Conservation (phyloP, 805 yeast species). For the Ogataea nakhonphanomensis region DNA sequence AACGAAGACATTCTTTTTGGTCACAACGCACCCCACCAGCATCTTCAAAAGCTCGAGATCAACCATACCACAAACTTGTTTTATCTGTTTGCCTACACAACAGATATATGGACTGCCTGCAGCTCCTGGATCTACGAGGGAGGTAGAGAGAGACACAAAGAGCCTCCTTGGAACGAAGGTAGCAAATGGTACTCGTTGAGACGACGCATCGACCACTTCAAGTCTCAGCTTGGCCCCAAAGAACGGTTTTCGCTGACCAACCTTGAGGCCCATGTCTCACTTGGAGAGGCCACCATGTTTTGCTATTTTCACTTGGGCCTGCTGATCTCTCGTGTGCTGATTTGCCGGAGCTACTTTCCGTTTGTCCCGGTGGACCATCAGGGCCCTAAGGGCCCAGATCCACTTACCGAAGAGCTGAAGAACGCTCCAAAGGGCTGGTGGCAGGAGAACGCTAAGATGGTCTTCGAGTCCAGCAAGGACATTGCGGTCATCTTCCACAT, state of each 20-base stretch:
- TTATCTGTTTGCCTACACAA: constrained; percentile 11
- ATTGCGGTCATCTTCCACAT: constrained; percentile 10
- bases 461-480: constrained; percentile 10
- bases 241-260: constrained; percentile 9
- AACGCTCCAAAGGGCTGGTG: constrained; percentile 17
- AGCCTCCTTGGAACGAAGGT: constrained; percentile 15
- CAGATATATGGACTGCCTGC: constrained; percentile 19
- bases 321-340: constrained; percentile 7
- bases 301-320: constrained; percentile 15
- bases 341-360: constrained; percentile 16
- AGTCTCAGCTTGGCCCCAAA: constrained; percentile 14
- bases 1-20: constrained; percentile 16
- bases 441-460: constrained; percentile 11
- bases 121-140: constrained; percentile 15
- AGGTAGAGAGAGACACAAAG: constrained; percentile 5
- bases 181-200: constrained; percentile 14
- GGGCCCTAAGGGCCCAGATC: constrained; percentile 18
- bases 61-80: constrained; percentile 10
- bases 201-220: constrained; percentile 7
- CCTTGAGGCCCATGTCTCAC: constrained; percentile 11
- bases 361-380: constrained; percentile 15
- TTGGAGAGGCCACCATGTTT: constrained; percentile 14
- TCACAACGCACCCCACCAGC: constrained; percentile 1
- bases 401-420: constrained; percentile 6
- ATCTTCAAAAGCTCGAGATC: constrained; percentile 7